These are phyloP conservation scores for Lactifluus rugatus DNA, from an alignment of 768 basidiomycete species.

Conservation along the genomic window DNA sequence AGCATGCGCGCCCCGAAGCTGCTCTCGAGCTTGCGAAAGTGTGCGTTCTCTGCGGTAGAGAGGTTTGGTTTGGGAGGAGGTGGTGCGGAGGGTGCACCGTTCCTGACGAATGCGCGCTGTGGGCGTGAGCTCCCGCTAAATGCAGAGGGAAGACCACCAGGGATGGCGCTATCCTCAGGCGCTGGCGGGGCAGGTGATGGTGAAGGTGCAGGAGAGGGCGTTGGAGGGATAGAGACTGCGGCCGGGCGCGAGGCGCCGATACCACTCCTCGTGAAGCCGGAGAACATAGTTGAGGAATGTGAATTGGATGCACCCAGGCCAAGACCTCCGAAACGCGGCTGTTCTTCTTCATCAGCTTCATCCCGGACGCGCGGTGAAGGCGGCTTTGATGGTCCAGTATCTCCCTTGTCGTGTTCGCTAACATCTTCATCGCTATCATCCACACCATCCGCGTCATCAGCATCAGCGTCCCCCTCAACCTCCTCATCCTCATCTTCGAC, in stretches of 20 bases:
- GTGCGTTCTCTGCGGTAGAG: constrained; percentile 56
- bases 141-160: constrained; percentile 30
- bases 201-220: constrained; percentile 34
- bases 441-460: constrained; percentile 29
- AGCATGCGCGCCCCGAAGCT: constrained; percentile 85
- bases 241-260: constrained; percentile 32
- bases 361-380: constrained; percentile 48
- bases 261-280: constrained; percentile 34
- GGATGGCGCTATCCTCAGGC: constrained; percentile 22
- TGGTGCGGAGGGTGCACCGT: constrained; percentile 30
- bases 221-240: constrained; percentile 16
- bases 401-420: constrained; percentile 31
- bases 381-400: constrained; percentile 42
- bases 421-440: constrained; percentile 29
- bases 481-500: constrained; percentile 22
- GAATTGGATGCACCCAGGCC: constrained; percentile 29
- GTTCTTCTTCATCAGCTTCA: constrained; percentile 40
- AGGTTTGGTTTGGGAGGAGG: constrained; percentile 45
- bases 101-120: constrained; percentile 48
- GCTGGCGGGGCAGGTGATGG: constrained; percentile 36
- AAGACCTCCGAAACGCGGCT: constrained; percentile 38
- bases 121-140: constrained; percentile 32
- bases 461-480: constrained; percentile 23
- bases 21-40: constrained; percentile 70
- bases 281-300: constrained; percentile 18